These are phyloP conservation scores for Toxicodendron radicans DNA, from an alignment of 345 rosid species.

Conservation along the genomic window DNA sequence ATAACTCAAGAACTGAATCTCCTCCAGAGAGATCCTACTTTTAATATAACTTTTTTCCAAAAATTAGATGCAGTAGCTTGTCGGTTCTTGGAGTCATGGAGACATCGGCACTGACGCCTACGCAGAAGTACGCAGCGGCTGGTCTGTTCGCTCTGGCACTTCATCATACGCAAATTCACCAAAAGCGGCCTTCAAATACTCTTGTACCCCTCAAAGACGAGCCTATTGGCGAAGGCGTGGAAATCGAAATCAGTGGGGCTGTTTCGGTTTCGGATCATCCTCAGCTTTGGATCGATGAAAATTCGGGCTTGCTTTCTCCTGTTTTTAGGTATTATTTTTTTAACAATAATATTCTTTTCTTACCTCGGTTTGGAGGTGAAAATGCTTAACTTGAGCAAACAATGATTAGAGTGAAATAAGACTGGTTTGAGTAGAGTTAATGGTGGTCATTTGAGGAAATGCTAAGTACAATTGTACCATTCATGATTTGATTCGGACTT, in stretches of 20 bases:
- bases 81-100: conserved; percentile 32
- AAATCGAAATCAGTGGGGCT: background rate
- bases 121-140: conserved; percentile 50
- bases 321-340: conserved; percentile 40
- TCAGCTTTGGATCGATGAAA: conserved; percentile 49
- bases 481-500: background rate
- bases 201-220: conserved; percentile 32
- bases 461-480: background rate
- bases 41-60: background rate
- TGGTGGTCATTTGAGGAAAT: conserved; percentile 4
- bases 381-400: background rate
- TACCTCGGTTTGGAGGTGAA: background rate
- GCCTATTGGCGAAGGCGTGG: conserved; percentile 35
- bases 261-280: conserved; percentile 38
- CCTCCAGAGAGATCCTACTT: too few relatives aligned
- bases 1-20: background rate
- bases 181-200: conserved; percentile 26
- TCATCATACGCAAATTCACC: conserved; percentile 48
- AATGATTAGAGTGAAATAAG: conserved; percentile 1
- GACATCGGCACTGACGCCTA: conserved; percentile 35
- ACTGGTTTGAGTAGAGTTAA: background rate
- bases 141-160: conserved; percentile 58
- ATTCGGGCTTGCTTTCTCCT: conserved; percentile 45
- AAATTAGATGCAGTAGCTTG: background rate
- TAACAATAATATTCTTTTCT: background rate